phyloP scores from a whole-genome alignment of 805 yeast species.

The Ogataea paraovalis region DNA sequence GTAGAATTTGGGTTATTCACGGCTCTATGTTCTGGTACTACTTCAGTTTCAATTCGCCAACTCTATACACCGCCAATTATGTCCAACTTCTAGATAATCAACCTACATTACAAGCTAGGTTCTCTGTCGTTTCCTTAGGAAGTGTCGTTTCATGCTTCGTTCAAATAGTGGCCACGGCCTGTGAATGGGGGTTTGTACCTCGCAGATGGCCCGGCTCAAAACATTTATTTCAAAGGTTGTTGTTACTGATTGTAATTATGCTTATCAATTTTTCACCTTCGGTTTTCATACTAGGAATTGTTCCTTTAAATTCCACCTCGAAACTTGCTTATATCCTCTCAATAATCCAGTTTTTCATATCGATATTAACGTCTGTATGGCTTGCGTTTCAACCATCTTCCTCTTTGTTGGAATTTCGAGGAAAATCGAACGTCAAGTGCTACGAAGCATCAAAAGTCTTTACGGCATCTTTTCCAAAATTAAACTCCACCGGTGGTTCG shows the following conservation, averaged over 20 bases:
- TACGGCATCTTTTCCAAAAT: slow-evolving; percentile 39
- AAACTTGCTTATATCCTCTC: slow-evolving; percentile 36
- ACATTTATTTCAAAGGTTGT: slow-evolving; percentile 33
- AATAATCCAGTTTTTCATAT: slow-evolving; percentile 38
- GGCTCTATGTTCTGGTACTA: slow-evolving; percentile 48
- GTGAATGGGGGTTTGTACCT: slow-evolving; percentile 46
- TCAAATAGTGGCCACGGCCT: slow-evolving; percentile 36
- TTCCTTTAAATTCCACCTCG: slow-evolving; percentile 35
- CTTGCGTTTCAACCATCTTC: slow-evolving; percentile 38
- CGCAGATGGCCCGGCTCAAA: slow-evolving; percentile 45
- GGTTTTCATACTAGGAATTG: slow-evolving; percentile 34
- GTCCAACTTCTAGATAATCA: slow-evolving; percentile 37
- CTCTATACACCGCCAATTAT: slow-evolving; percentile 43
- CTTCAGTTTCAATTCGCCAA: slow-evolving; percentile 47
- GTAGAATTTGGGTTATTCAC: slow-evolving; percentile 52
- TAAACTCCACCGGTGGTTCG: slow-evolving; percentile 35
- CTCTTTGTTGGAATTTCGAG: slow-evolving; percentile 27
- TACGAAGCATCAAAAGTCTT: slow-evolving; percentile 37
- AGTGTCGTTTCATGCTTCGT: slow-evolving; percentile 42
- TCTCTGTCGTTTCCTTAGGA: slow-evolving; percentile 43
- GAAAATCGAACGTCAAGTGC: slow-evolving; percentile 18
- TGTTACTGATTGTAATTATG: slow-evolving; percentile 30
- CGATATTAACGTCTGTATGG: slow-evolving; percentile 40
- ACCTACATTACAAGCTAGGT: slow-evolving; percentile 42
- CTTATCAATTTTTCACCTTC: slow-evolving; percentile 39